Base-by-base conservation (phyloP, 2,329 filamentous ascomycete species). In the Neofusicoccum cordaticola region DNA sequence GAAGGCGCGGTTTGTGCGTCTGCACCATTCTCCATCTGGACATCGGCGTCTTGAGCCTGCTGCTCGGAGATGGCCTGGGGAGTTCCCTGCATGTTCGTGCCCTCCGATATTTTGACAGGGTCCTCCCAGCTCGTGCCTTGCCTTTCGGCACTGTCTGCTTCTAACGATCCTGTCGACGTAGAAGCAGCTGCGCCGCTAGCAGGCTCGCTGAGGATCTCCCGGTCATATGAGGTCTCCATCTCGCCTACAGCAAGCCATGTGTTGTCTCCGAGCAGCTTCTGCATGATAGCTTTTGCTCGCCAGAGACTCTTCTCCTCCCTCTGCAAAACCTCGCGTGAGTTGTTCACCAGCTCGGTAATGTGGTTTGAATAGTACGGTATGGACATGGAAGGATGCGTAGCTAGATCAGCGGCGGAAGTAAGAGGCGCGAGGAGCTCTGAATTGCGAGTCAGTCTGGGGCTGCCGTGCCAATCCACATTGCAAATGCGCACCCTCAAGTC, bases 361-460 rank as follows among this genome's bases (percentile, higher is more conserved):
- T 89, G 90, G 69, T 86, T 88, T 57, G 90, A 91, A 13, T 84
- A 88, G 74, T 92, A 95, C 0, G 91, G 88, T 69, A 87, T 83
- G 66, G 90, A 91, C 45, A 93, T 81, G 27, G 89, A 89, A 60
- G 90, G 89, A 73, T 95, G 91, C 64, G 84, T 84, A 13, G 90
- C 85, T 15, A 96, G 82, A 66, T 93, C 90, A 75, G 89, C 89
- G 57, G 90, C 86, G 39, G 90, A 83, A 17, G 89, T 92, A 63
- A 95, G 81, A 12, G 92, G 92, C 19, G 88, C 89, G 63, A 95
- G 86, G 15, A 94, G 82, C 64, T 87, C 90, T 92, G 71, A 12
- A 56, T 58, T 41, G n/a, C 37, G 6, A 42, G 65, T 74, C 78
- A 71, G 76, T 67, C 72, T 13, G 3, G 17, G 31, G 13, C 7